phyloP scores from a whole-genome alignment of 495 filamentous ascomycete species.

The Penicillium samsonianum region DNA sequence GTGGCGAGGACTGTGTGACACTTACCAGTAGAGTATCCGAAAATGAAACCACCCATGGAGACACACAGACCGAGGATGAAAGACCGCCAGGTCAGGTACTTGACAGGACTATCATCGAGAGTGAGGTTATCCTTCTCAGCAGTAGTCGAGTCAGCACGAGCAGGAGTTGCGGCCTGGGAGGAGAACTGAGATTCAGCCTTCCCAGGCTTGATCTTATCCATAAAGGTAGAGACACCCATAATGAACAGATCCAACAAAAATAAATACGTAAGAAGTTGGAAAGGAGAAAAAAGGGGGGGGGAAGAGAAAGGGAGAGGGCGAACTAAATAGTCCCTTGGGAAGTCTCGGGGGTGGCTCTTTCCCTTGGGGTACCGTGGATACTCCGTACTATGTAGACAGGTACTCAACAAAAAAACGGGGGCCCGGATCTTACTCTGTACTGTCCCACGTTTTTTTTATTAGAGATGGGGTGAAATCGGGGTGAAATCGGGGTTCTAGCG shows the following conservation, averaged over 20 bases:
- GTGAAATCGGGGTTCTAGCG: conserved; percentile 28
- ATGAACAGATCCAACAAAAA: conserved; percentile 18
- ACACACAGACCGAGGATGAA: conserved; percentile 55
- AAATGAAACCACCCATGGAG: conserved; percentile 75
- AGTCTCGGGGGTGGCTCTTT: conserved; percentile 24
- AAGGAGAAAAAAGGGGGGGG: conserved; percentile 12
- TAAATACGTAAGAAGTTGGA: conserved; percentile 14
- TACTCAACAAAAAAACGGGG: conserved; percentile 32
- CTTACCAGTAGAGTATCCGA: conserved; percentile 69
- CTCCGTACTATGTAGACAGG: neutral
- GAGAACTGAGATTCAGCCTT: conserved; percentile 33
- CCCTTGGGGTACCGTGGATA: conserved; percentile 38
- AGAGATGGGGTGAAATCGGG: neutral
- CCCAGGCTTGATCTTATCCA: conserved; percentile 36
- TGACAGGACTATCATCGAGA: conserved; percentile 50
- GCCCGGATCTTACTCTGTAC: conserved; percentile 32
- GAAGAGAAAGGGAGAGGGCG: conserved; percentile 9
- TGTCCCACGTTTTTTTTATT: conserved; percentile 27
- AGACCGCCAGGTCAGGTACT: conserved; percentile 50
- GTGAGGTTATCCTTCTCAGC: conserved; percentile 43
- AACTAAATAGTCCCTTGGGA: conserved; percentile 23
- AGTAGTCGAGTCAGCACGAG: conserved; percentile 36
- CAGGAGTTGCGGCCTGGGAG: conserved; percentile 41
- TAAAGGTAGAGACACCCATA: conserved; percentile 42
- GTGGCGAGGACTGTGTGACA: conserved; percentile 16